A percentile compares a stretch with the other conserved stretches of the same genome.
Evolutionary conservation across 1,284 basidiomycete species (phyloP).

Genomic region (Marasmius tenuissimus): DNA sequence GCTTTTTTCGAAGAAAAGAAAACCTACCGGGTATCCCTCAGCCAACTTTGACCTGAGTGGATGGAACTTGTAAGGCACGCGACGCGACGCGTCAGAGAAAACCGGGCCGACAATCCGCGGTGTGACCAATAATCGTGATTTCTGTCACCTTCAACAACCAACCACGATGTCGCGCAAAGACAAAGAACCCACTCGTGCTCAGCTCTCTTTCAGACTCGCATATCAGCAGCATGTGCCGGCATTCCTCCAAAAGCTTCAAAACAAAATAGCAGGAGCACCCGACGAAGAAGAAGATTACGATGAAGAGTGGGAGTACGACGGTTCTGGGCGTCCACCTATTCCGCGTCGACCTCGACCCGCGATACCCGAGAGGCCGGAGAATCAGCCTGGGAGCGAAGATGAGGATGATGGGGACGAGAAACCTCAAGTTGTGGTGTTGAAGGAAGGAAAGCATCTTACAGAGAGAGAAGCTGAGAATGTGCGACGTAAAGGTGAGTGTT

Average conservation of each 20-base stretch:
- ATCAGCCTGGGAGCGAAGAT: constrained; percentile 71
- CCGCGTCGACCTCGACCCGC: constrained; percentile 57
- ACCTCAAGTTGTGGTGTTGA: constrained; percentile 84
- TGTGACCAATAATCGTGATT: background rate
- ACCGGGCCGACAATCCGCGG: too few relatives aligned
- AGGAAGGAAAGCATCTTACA: constrained; percentile 80
- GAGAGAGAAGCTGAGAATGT: constrained; percentile 77
- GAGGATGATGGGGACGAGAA: constrained; percentile 80
- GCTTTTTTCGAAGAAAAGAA: too few relatives aligned
- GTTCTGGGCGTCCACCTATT: constrained; percentile 69
- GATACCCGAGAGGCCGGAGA: constrained; percentile 69
- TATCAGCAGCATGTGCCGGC: constrained; percentile 55
- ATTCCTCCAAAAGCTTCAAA: constrained; percentile 62
- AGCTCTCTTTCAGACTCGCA: constrained; percentile 62
- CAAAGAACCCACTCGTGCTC: constrained; percentile 64
- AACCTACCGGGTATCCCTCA: too few relatives aligned
- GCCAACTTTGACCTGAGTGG: too few relatives aligned
- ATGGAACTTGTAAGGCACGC: too few relatives aligned
- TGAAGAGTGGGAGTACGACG: constrained; percentile 36
- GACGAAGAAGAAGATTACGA: constrained; percentile 43
- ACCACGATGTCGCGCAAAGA: constrained; percentile 7
- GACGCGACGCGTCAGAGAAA: too few relatives aligned
- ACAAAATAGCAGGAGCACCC: constrained; percentile 51
- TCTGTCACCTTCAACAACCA: background rate
- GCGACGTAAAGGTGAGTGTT: constrained; percentile 61